Base-by-base conservation (phyloP, 2,329 filamentous ascomycete species). In the Bipolaris gigantea region DNA sequence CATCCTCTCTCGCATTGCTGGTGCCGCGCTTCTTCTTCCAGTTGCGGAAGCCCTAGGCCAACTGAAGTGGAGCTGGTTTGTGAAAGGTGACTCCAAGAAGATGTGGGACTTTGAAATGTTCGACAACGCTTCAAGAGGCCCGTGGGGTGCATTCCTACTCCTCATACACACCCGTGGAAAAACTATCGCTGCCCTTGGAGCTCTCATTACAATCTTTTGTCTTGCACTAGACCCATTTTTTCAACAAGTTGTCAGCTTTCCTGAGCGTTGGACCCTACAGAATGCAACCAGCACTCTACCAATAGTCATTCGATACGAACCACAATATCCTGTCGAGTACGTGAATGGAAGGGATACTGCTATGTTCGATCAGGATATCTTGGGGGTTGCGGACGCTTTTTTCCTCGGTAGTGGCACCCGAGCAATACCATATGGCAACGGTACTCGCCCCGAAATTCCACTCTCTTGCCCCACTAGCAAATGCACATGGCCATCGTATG, bases 71-170 rank as follows among this genome's bases (percentile, higher is more conserved):
- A 68, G 59, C 15, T 73, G 72, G 72, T 73, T 73, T 27, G 52
- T 2, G 42, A 56, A 0, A 4, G 25, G 40, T 3, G 33, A 69
- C 5, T 66, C 68, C 0, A 71, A 70, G 18, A 54, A 62, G 7
- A 68, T 73, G 56, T 69, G 65, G 63, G 71, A 73, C n/a, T 72
- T 69, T 15, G 71, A 74, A 25, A 69, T 70, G 0, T 74, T 74
- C 15, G 71, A 74, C n/a, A 69, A 69, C 2, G 67, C 67, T 0
- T 67, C 64, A 0, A 16, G 69, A 42, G 69, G 69, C 0, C 67
- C 69, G 0, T 70, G 67, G 65, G 69, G 69, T 0, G 50, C 66
- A 0, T 9, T 70, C 0, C 18, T 70, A 0, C 48, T 71, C 0
- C 32, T 71, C 0, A 53, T 70, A 0, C 42, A 59, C 0, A 70